A percentile compares a stretch with the other conserved stretches of the same genome.
Evolutionary conservation across 139 green algal genomes (phyloP).

Genomic region (Chlamydomonas sp.): DNA sequence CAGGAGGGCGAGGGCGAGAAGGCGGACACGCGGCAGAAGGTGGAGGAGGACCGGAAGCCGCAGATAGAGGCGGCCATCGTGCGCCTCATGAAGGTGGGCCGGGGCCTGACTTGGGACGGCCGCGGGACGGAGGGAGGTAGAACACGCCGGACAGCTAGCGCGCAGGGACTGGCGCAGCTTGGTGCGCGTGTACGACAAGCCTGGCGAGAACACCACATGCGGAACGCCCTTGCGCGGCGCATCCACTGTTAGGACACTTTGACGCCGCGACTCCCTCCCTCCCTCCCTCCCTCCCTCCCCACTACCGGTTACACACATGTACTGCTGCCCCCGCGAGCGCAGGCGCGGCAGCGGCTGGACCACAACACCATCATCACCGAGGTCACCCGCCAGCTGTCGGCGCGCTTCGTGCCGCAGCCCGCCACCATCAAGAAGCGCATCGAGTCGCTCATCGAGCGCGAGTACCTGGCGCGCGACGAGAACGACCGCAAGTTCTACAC

Average conservation of each 20-base stretch:
- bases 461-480: constrained; percentile 96
- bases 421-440: constrained; percentile 98
- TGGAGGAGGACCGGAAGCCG: constrained; percentile 98
- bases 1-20: constrained; percentile 84
- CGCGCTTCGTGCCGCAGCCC: constrained; percentile 92
- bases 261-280: no score
- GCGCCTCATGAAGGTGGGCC: constrained; percentile 96
- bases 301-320: neutral
- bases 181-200: no score
- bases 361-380: constrained; percentile 95
- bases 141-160: no score
- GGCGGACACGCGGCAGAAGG: constrained; percentile 90
- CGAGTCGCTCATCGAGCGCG: constrained; percentile 96
- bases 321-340: neutral
- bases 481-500: constrained; percentile 92
- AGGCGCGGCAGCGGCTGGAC: constrained; percentile 68
- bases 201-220: no score
- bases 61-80: constrained; percentile 99
- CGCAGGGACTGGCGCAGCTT: no score
- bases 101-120: constrained; percentile 3
- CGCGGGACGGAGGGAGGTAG: neutral
- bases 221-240: no score
- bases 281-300: neutral
- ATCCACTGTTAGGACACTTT: no score
- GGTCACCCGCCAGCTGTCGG: constrained; percentile 90